These are phyloP conservation scores for Colletotrichum chlorophyti DNA, from an alignment of 2,329 filamentous ascomycete genomes.

Conservation along the genomic window DNA sequence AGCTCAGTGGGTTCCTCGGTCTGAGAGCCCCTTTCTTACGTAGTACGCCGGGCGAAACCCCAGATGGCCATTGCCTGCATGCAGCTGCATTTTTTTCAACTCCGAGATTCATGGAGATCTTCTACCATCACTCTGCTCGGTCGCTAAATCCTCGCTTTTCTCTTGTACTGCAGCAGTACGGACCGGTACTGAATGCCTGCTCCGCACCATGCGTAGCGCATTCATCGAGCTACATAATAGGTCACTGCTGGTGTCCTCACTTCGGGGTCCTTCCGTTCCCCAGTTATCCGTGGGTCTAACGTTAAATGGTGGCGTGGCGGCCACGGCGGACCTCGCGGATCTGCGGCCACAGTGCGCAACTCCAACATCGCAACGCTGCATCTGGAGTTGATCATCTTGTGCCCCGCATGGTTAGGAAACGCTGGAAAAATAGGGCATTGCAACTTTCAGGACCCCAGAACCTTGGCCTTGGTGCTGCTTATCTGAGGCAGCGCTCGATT, in stretches of 20 bases:
- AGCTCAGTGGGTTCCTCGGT: slow-evolving; percentile 1
- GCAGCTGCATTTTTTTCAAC: neutral
- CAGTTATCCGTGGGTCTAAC: slow-evolving; percentile 12
- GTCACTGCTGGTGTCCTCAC: neutral
- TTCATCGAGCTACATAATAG: too few species aligned
- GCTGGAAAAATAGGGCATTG: slow-evolving; percentile 6
- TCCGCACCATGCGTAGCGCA: neutral
- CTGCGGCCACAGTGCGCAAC: slow-evolving; percentile 5
- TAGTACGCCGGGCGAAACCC: neutral
- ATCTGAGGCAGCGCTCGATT: neutral
- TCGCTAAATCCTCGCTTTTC: neutral
- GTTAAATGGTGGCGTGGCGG: slow-evolving; percentile 2
- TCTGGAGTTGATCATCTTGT: slow-evolving; percentile 7
- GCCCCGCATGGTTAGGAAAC: slow-evolving; percentile 12
- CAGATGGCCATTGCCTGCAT: neutral
- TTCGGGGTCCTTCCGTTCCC: slow-evolving; percentile 14
- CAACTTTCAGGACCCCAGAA: slow-evolving; percentile 15
- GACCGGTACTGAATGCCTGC: too few species aligned
- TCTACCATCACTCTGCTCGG: neutral
- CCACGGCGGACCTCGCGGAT: slow-evolving; percentile 16
- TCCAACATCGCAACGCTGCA: slow-evolving; percentile 1
- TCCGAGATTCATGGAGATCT: neutral
- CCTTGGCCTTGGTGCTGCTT: slow-evolving; percentile 22
- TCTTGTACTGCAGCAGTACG: too few species aligned
- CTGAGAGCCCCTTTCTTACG: slow-evolving; percentile 15